Conservation (phyloP, 1,284 basidiomycete species). For the Trichosporon sp. region DNA sequence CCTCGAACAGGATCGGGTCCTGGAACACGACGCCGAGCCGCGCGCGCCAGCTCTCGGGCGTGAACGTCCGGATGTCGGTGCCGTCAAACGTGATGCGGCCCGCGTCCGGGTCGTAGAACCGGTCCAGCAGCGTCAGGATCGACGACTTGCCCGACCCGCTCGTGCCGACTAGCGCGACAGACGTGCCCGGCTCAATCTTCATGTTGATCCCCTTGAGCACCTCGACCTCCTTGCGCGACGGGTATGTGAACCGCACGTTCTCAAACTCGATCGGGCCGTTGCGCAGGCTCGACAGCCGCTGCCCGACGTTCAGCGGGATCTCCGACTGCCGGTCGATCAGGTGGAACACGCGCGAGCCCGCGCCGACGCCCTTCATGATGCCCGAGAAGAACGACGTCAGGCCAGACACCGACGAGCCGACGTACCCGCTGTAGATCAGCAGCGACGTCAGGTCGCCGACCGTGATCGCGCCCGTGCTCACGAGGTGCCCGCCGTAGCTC, state of each 20-base stretch:
- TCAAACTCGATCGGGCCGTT: slow-evolving; percentile 72
- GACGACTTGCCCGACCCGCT: slow-evolving; percentile 91
- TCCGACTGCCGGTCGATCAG: slow-evolving; percentile 74
- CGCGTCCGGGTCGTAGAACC: slow-evolving; percentile 85
- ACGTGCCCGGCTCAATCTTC: slow-evolving; percentile 72
- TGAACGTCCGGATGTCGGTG: slow-evolving; percentile 80
- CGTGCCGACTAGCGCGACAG: slow-evolving; percentile 82
- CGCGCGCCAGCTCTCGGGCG: slow-evolving; percentile 74
- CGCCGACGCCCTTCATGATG: slow-evolving; percentile 62
- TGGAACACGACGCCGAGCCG: slow-evolving; percentile 84
- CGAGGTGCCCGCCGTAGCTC: slow-evolving; percentile 89
- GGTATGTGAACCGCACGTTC: slow-evolving; percentile 78
- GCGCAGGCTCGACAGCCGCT: slow-evolving; percentile 55
- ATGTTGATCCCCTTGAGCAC: slow-evolving; percentile 75
- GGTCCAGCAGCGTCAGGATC: slow-evolving; percentile 76
- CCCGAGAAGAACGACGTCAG: slow-evolving; percentile 52
- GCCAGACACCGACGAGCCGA: slow-evolving; percentile 50
- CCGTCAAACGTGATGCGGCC: slow-evolving; percentile 82
- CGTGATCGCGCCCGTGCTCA: slow-evolving; percentile 78
- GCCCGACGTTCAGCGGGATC: slow-evolving; percentile 63
- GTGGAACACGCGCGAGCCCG: slow-evolving; percentile 87
- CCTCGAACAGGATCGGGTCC: slow-evolving; percentile 58
- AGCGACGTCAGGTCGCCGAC: slow-evolving; percentile 87
- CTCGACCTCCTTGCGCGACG: slow-evolving; percentile 68
- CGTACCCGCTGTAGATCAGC: slow-evolving; percentile 81